Conservation (phyloP, 768 basidiomycete genomes). For the Naganishia randhawae region DNA sequence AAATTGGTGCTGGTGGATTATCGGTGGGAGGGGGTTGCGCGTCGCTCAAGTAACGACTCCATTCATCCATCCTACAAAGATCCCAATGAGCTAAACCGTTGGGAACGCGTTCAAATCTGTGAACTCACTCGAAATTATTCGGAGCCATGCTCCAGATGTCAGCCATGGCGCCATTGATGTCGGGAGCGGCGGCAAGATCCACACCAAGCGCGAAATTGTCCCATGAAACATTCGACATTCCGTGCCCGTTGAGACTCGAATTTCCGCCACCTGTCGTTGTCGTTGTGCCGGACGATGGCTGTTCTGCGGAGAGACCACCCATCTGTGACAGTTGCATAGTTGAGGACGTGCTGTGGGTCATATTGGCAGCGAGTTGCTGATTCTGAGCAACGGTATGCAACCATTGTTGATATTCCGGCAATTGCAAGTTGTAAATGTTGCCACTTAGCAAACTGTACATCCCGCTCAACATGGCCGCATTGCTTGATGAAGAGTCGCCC, state of each 20-base stretch:
- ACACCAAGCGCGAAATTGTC: slow-evolving; percentile 1
- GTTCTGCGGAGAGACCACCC: background rate
- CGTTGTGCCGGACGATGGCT: background rate
- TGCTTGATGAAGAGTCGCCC: background rate
- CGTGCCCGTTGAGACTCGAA: background rate
- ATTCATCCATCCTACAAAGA: slow-evolving; percentile 29
- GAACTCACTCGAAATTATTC: slow-evolving; percentile 30
- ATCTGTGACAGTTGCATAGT: background rate
- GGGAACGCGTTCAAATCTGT: background rate
- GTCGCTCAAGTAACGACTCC: slow-evolving; percentile 27
- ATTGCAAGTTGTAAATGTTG: slow-evolving; percentile 20
- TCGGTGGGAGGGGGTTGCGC: slow-evolving; percentile 9
- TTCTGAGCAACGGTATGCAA: background rate
- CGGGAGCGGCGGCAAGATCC: slow-evolving; percentile 10
- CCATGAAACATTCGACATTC: background rate
- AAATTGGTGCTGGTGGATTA: background rate
- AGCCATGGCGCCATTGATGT: slow-evolving; percentile 24
- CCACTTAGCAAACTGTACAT: slow-evolving; percentile 19
- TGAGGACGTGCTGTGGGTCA: background rate
- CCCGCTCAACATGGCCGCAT: slow-evolving; percentile 3
- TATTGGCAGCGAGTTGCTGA: background rate
- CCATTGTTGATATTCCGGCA: slow-evolving; percentile 20
- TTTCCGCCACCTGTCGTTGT: too few species aligned
- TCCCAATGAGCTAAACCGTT: background rate
- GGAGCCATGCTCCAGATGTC: slow-evolving; percentile 32